Conservation (phyloP, 2,329 filamentous ascomycete species). For the Boeremia exigua region DNA sequence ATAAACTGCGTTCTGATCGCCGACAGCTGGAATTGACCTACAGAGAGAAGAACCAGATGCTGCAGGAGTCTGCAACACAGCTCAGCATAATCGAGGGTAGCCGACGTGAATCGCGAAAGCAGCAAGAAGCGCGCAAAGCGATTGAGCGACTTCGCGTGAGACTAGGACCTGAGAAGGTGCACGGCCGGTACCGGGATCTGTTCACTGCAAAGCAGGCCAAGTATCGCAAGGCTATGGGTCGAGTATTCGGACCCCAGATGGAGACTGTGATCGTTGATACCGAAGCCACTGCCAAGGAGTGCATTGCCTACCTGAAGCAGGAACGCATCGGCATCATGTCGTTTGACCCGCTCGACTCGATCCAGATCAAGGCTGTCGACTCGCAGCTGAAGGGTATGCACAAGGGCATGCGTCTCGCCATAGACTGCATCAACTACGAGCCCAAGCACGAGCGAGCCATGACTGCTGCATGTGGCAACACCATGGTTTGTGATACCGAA, state of each 20-base stretch:
- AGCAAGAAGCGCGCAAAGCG: conserved; percentile 79
- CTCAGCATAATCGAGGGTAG: conserved; percentile 85
- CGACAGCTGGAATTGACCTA: conserved; percentile 72
- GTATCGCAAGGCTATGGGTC: conserved; percentile 90
- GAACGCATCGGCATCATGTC: conserved; percentile 87
- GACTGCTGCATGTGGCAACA: conserved; percentile 92
- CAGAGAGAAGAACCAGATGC: conserved; percentile 90
- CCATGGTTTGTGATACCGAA: conserved; percentile 89
- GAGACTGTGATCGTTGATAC: conserved; percentile 95
- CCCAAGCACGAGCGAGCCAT: conserved; percentile 87
- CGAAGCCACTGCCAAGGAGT: conserved; percentile 91
- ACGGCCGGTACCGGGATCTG: conserved; percentile 86
- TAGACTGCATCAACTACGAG: conserved; percentile 96
- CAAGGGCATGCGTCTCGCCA: conserved; percentile 82
- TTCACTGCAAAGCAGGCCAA: conserved; percentile 98
- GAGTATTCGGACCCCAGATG: conserved; percentile 89
- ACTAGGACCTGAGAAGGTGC: conserved; percentile 77
- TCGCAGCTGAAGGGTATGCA: conserved; percentile 88
- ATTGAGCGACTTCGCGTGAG: conserved; percentile 87
- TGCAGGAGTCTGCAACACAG: conserved; percentile 80
- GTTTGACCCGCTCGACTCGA: conserved; percentile 95
- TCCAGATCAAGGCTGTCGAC: conserved; percentile 91
- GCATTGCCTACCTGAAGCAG: conserved; percentile 91
- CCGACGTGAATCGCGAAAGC: conserved; percentile 82
- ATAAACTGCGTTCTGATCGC: conserved; percentile 57